Conservation (phyloP, 2,329 filamentous ascomycete genomes). For the Aspergillus pseudoviridinutans region DNA sequence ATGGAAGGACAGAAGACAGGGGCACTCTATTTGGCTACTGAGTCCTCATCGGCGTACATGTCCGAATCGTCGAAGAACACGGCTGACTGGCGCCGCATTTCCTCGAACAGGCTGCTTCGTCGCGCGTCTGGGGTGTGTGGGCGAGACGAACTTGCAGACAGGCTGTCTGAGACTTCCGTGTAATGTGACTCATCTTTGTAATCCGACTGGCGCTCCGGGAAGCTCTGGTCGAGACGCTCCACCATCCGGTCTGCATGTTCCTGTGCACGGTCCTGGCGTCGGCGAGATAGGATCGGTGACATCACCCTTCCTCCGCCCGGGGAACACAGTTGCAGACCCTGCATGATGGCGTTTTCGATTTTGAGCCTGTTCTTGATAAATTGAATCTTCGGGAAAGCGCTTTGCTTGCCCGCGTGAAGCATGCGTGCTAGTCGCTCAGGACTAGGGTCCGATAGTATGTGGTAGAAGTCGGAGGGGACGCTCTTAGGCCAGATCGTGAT, state of each 20-base stretch:
- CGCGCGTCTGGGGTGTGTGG: conserved; percentile 18
- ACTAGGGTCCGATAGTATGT: conserved; percentile 81
- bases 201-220: conserved; percentile 22
- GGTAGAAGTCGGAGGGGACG: conserved; percentile 71
- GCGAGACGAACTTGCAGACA: conserved; percentile 18
- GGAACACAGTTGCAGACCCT: conserved; percentile 45
- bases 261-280: conserved; percentile 15
- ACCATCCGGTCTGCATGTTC: conserved; percentile 17
- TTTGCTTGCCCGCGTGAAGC: conserved; percentile 86
- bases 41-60: conserved; percentile 27
- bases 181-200: conserved; percentile 22
- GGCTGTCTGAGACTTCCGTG: conserved; percentile 18
- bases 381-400: conserved; percentile 83
- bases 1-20: neutral
- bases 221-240: conserved; percentile 24
- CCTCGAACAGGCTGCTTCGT: conserved; percentile 37
- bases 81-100: conserved; percentile 44
- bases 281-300: conserved; percentile 27
- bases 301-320: conserved; percentile 21
- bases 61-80: conserved; percentile 45
- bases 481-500: conserved; percentile 95
- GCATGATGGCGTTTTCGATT: conserved; percentile 66
- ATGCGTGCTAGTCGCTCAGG: conserved; percentile 73
- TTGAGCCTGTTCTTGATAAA: conserved; percentile 86
- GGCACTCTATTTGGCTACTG: neutral